Base-by-base conservation (phyloP, 345 rosid genomes). In the Erodium maritimum region DNA sequence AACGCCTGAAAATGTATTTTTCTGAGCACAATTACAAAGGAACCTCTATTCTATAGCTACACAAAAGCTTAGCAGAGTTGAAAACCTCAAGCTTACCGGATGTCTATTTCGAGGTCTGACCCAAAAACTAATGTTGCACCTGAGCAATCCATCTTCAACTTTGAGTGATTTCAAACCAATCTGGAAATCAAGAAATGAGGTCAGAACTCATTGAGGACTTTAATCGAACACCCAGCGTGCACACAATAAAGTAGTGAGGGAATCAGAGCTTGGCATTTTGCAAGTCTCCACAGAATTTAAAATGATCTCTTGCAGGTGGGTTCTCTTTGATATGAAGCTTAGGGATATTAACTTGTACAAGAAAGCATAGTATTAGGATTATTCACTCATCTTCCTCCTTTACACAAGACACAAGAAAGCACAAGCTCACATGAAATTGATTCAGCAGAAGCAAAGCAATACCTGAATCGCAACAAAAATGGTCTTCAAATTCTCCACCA, bases 1-100 rank as follows among this genome's bases (percentile, higher is more conserved):
- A 24, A n/a, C 59, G 63, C 74, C 76, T 75, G 58, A 12, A 24
- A 60, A 12, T n/a, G n/a, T 14, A 52, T 37, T 22, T 21, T 61
- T 50, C 21, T n/a, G n/a, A 17, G 10, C 52, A 54, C 20, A 24
- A 65, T 52, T 55, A 60, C 19, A 18, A 4, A 60, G 19, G 33
- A 42, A 10, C 48, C 37, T 29, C 37, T 29, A 29, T 6, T 12
- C 48, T 14, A 42, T 7, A 42, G 48, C 16, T 16, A 42, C 48
- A 42, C 48, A 42, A 29, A 29, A 42, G 14, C 48, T 42, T 0
- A 42, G 12, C 48, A 42, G 48, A 42, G 14, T 17, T 17, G 6
- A 29, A 19, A 21, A 7, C 22, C 8, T 3, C 20, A 18, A 64
- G 45, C 56, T 61, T 63, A 75, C 79, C 75, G 50, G 34, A 62